These are phyloP conservation scores for Fraxinus velutina DNA, from an alignment of 305 asterid genomes.

Conservation along the genomic window DNA sequence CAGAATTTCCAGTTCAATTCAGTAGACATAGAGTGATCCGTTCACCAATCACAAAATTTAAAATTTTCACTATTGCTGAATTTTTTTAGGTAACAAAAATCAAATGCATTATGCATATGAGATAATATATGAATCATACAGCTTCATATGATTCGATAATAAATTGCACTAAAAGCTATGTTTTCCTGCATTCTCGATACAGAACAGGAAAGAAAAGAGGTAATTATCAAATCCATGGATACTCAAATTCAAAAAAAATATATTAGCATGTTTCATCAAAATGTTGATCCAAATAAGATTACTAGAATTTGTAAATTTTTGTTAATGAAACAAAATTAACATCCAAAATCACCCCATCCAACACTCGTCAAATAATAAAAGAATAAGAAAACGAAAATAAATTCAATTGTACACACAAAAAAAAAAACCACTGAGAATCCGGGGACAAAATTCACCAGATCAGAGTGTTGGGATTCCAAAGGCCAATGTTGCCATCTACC, in stretches of 20 bases:
- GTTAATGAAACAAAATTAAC: neutral
- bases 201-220: neutral
- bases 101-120: neutral
- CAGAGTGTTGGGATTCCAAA: constrained; percentile 84
- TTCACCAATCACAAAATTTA: neutral
- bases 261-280: neutral
- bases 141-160: neutral
- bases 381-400: neutral
- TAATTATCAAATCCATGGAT: neutral
- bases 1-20: neutral
- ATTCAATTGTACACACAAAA: neutral
- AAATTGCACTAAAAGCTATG: neutral
- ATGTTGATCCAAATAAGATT: neutral
- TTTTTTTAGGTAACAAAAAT: neutral
- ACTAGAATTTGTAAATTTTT: neutral
- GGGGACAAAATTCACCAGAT: constrained; percentile 55
- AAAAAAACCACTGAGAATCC: constrained; percentile 6
- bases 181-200: neutral
- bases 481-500: constrained; percentile 89
- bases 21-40: neutral
- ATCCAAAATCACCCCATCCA: constrained; percentile 6
- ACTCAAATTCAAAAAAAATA: neutral
- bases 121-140: neutral
- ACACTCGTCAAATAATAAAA: constrained; percentile 10
- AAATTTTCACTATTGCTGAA: constrained; percentile 4